Conservation (phyloP, 1,284 basidiomycete genomes). For the Sanghuangporus sanghuang region DNA sequence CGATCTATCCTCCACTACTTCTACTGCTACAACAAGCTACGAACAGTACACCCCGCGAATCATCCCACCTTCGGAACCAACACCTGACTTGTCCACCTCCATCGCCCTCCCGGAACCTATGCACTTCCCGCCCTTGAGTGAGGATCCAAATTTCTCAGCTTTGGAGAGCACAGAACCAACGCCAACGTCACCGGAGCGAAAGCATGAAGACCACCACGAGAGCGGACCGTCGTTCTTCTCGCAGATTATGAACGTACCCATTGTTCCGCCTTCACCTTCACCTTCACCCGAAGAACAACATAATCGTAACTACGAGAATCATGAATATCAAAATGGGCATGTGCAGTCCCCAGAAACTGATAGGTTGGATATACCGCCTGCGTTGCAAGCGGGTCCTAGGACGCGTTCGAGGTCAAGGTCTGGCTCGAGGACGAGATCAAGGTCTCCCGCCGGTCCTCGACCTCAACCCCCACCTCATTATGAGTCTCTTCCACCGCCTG, state of each 20-base stretch:
- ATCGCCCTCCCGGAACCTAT: not conserved
- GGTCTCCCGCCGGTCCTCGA: slow-evolving; percentile 12
- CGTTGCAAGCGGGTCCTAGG: not conserved
- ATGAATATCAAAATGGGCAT: not conserved
- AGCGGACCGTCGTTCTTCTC: slow-evolving; percentile 6
- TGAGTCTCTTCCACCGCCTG: not conserved
- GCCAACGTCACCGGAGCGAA: not conserved
- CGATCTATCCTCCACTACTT: not conserved
- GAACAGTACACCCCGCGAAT: slow-evolving; percentile 1
- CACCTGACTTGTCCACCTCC: not conserved
- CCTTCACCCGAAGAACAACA: not conserved
- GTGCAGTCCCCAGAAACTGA: not conserved
- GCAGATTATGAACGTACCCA: slow-evolving; percentile 12
- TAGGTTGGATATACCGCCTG: not conserved
- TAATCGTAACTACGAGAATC: not conserved
- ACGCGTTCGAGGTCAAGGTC: not conserved
- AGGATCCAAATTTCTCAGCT: not conserved
- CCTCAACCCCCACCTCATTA: not conserved
- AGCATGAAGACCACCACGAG: not conserved
- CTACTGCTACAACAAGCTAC: not conserved
- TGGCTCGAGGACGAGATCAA: slow-evolving; percentile 8
- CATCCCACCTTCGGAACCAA: slow-evolving; percentile 5
- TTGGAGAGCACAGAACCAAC: too few relatives aligned
- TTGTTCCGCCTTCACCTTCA: slow-evolving; percentile 8
- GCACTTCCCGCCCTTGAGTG: not conserved